Base-by-base conservation (phyloP, 345 rosid species). In the Xanthoceras sorbifolium region DNA sequence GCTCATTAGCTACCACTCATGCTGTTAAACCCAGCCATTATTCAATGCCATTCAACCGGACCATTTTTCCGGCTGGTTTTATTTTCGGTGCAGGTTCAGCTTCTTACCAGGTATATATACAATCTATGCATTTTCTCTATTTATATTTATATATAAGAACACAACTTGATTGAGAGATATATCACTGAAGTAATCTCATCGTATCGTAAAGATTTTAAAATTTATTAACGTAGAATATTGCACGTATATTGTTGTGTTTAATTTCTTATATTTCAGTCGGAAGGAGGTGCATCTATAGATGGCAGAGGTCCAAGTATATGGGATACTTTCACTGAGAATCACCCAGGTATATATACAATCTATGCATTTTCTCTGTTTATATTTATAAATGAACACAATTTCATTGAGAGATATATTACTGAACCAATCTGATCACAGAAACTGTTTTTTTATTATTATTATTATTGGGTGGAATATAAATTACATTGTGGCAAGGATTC, bases 251-350 rank as follows among this genome's bases (percentile, higher is more conserved):
- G 10, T 14, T 62, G 32, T 62, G 22, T 57, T 62, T n/a, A n/a
- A n/a, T 46, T 67, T 23, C 6, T 23, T 11, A 1, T 6, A 18
- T 64, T 15, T 29, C 67, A 75, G 72, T 71, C 71, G 15, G 76
- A 76, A 71, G 83, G 73, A 38, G 83, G 31, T 54, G 76, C 73
- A 22, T 5, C 65, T 31, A 42, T 38, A 28, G 82, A 75, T n/a
- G 82, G 82, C 36, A 80, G 57, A n/a, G 76, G 79, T 52, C 72
- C 76, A 15, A 76, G 76, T 17, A 63, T 71, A 31, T 46, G 68
- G 6, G 65, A 6, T 57, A 57, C 62, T 57, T 57, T 57, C 28
- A 57, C 62, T 9, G 22, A 57, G 11, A 57, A 57, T 12, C 71
- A 64, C 23, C 73, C 76, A 8, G 76, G 67, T 80, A n/a, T 62